These are phyloP conservation scores for Sarocladium brachiariae DNA, from an alignment of 2,329 filamentous ascomycete genomes.

Conservation along the genomic window DNA sequence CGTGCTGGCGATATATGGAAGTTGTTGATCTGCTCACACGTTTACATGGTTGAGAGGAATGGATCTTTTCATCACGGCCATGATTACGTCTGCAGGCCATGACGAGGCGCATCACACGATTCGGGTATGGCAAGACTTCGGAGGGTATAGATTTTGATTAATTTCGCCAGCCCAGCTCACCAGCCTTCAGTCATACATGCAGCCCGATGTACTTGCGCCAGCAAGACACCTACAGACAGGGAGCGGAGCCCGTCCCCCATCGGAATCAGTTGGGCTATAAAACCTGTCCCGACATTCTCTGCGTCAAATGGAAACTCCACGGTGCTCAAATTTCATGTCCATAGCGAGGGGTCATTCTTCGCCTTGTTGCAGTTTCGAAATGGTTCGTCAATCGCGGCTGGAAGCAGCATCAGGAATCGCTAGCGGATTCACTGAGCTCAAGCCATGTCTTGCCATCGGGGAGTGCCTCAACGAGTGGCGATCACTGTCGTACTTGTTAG, in stretches of 20 bases:
- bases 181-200: conserved; percentile 8
- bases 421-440: background rate
- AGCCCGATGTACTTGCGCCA: conserved; percentile 3
- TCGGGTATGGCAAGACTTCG: background rate
- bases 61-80: too few species aligned
- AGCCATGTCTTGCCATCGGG: background rate
- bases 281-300: conserved; percentile 1
- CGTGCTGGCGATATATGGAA: too few species aligned
- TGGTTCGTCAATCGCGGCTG: conserved; percentile 3
- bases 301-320: conserved; percentile 9
- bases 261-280: background rate
- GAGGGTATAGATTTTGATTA: conserved; percentile 7
- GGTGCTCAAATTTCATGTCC: conserved; percentile 7
- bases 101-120: too few species aligned
- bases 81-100: too few species aligned
- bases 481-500: conserved; percentile 4
- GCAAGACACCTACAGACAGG: background rate
- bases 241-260: background rate
- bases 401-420: background rate
- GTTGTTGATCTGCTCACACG: too few species aligned
- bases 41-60: too few species aligned
- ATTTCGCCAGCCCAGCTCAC: conserved; percentile 4
- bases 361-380: conserved; percentile 8
- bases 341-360: conserved; percentile 6
- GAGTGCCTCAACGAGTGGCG: background rate